Conservation (phyloP, 2,329 filamentous ascomycete species). For the Paramyrothecium sp. region DNA sequence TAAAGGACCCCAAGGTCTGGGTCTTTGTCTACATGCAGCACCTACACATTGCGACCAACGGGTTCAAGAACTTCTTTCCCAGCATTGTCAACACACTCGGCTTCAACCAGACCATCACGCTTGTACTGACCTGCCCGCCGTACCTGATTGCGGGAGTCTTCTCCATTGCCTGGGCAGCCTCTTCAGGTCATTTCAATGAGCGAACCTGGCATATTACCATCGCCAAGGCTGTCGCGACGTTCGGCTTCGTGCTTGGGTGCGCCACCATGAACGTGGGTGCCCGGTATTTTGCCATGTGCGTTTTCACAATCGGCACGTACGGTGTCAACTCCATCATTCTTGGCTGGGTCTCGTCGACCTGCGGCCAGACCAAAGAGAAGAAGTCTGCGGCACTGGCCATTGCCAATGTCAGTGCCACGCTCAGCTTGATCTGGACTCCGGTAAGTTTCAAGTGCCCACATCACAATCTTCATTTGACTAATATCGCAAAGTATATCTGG, state of each 20-base stretch:
- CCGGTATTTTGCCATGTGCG: constrained; percentile 25
- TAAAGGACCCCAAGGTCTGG: not conserved
- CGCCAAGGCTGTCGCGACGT: not conserved
- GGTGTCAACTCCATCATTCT: constrained; percentile 34
- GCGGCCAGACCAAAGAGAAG: constrained; percentile 38
- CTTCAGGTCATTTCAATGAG: constrained; percentile 1
- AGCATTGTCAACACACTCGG: constrained; percentile 1
- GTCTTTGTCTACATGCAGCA: constrained; percentile 1
- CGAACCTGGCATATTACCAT: constrained; percentile 1
- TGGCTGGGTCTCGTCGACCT: constrained; percentile 32
- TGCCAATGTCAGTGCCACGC: constrained; percentile 14
- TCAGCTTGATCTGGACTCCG: constrained; percentile 15
- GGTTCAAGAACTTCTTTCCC: constrained; percentile 1
- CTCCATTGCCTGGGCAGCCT: constrained; percentile 8
- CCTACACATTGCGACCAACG: constrained; percentile 1
- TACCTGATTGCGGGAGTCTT: constrained; percentile 4
- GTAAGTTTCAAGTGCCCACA: not conserved
- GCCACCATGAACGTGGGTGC: constrained; percentile 28
- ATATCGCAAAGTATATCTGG: constrained; percentile 29
- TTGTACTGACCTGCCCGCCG: not conserved
- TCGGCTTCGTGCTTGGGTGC: constrained; percentile 12
- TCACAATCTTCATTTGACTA: not conserved
- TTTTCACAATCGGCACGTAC: constrained; percentile 25
- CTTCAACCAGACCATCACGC: not conserved
- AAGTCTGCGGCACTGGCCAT: constrained; percentile 34